A percentile compares a stretch with the other conserved stretches of the same genome.
Conservation (phyloP, 2,329 filamentous ascomycete species). For the Clonostachys byssicola region DNA sequence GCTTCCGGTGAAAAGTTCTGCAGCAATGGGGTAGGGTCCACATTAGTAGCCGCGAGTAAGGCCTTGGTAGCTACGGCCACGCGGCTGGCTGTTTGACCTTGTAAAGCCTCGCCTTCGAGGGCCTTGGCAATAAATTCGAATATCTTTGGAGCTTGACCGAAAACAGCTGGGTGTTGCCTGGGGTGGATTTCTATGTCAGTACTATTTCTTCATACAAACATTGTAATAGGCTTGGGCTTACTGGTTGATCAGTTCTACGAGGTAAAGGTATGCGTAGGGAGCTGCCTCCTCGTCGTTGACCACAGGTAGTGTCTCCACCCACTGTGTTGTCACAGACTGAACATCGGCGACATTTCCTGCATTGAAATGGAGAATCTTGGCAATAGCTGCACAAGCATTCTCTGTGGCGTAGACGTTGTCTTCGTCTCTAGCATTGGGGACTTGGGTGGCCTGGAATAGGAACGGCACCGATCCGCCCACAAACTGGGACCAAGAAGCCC, state of each 20-base stretch:
- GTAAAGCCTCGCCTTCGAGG: conserved; percentile 84
- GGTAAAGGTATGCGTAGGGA: conserved; percentile 90
- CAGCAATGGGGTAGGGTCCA: conserved; percentile 74
- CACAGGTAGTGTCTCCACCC: conserved; percentile 88
- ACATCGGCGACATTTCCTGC: conserved; percentile 69
- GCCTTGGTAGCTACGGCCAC: conserved; percentile 76
- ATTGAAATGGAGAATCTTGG: conserved; percentile 95
- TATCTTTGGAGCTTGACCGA: conserved; percentile 72
- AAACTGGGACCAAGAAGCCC: conserved; percentile 82
- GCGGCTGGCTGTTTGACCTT: conserved; percentile 74
- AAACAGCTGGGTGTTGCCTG: conserved; percentile 82
- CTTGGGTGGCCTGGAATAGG: conserved; percentile 79
- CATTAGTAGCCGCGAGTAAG: conserved; percentile 67
- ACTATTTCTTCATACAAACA: neutral
- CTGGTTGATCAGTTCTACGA: conserved; percentile 90
- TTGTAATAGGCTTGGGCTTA: conserved; percentile 47
- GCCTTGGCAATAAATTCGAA: conserved; percentile 86
- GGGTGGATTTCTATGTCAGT: neutral
- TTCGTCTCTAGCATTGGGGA: conserved; percentile 78
- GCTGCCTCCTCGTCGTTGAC: conserved; percentile 96
- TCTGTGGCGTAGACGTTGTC: conserved; percentile 97
- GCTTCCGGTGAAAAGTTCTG: conserved; percentile 73
- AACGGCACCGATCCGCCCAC: conserved; percentile 73
- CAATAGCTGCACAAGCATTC: conserved; percentile 93
- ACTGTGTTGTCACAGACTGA: conserved; percentile 74